These are phyloP conservation scores for Hypoxylon sp. DNA, from an alignment of 2,329 filamentous ascomycete species.

Conservation along the genomic window DNA sequence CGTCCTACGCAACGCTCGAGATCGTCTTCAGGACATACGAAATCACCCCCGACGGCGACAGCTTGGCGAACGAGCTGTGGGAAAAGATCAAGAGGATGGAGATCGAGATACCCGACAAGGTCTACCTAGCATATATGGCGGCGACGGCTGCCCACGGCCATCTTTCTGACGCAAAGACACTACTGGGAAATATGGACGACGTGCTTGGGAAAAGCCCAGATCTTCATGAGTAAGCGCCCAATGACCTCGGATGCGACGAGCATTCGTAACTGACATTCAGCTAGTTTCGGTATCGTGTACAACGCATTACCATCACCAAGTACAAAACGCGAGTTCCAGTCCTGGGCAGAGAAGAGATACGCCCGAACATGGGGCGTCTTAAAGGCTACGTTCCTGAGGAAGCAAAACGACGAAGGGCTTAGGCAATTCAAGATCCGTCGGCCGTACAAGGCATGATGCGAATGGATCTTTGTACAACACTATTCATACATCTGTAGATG, in stretches of 20 bases:
- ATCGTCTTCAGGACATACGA: conserved; percentile 85
- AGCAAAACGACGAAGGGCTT: conserved; percentile 53
- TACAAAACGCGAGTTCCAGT: conserved; percentile 73
- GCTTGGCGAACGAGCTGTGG: conserved; percentile 74
- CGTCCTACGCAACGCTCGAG: conserved; percentile 79
- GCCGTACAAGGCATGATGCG: conserved; percentile 55
- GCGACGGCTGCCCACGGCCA: conserved; percentile 77
- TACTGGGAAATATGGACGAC: conserved; percentile 72
- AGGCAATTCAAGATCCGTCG: conserved; percentile 59
- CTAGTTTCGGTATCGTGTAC: conserved; percentile 73
- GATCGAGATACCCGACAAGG: conserved; percentile 74
- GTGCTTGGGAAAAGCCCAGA: conserved; percentile 58
- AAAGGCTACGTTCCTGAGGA: conserved; percentile 58
- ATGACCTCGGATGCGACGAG: neutral
- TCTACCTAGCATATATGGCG: conserved; percentile 80
- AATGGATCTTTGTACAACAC: conserved; percentile 45
- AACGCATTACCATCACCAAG: conserved; percentile 73
- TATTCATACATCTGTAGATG: conserved; percentile 34
- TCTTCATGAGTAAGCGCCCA: conserved; percentile 39
- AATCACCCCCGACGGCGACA: conserved; percentile 63
- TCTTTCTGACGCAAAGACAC: conserved; percentile 70
- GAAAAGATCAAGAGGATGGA: conserved; percentile 75
- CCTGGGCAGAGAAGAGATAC: conserved; percentile 75
- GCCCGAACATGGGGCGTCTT: conserved; percentile 74
- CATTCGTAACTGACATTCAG: conserved; percentile 25